A percentile compares a stretch with the other conserved stretches of the same genome.
Evolutionary conservation across 495 filamentous ascomycete genomes (phyloP).

Genomic region (Daldinia decipiens): DNA sequence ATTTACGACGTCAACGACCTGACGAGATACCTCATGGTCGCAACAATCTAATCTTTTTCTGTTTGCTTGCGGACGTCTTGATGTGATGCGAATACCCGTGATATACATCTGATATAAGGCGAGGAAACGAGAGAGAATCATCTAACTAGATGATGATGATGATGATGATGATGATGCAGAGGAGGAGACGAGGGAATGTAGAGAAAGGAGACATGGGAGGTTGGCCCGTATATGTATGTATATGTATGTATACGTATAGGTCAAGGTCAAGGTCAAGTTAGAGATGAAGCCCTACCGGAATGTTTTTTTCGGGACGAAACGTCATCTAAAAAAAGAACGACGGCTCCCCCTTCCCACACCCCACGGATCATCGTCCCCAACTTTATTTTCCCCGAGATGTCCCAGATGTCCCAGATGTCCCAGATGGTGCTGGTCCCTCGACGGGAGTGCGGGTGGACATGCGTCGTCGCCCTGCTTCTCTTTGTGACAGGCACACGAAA

Average conservation of each 20-base stretch:
- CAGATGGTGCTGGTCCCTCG: conserved; percentile 27
- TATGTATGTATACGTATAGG: not conserved
- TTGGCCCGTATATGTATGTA: no score
- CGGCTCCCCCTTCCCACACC: conserved; percentile 9
- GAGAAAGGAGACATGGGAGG: not conserved
- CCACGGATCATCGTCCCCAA: conserved; percentile 38
- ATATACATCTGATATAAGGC: conserved; percentile 12
- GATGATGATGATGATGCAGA: not conserved
- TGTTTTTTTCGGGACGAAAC: conserved; percentile 10
- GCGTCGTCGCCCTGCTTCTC: conserved; percentile 22
- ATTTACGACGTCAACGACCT: conserved; percentile 43
- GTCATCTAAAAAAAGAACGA: conserved; percentile 32
- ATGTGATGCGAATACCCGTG: conserved; percentile 14
- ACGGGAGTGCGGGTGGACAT: conserved; percentile 31
- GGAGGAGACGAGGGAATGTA: not conserved
- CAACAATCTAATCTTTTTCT: conserved; percentile 12
- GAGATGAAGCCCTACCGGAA: conserved; percentile 9
- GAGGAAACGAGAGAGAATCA: not conserved
- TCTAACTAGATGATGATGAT: not conserved
- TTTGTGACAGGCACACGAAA: conserved; percentile 39
- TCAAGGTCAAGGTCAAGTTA: conserved; percentile 3
- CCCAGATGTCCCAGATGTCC: conserved; percentile 27
- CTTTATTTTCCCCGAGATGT: conserved; percentile 34
- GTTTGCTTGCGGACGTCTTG: conserved; percentile 11
- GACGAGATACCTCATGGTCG: conserved; percentile 36